phyloP scores from a whole-genome alignment of 805 yeast genomes.

The Myxozyma nipponensis region DNA sequence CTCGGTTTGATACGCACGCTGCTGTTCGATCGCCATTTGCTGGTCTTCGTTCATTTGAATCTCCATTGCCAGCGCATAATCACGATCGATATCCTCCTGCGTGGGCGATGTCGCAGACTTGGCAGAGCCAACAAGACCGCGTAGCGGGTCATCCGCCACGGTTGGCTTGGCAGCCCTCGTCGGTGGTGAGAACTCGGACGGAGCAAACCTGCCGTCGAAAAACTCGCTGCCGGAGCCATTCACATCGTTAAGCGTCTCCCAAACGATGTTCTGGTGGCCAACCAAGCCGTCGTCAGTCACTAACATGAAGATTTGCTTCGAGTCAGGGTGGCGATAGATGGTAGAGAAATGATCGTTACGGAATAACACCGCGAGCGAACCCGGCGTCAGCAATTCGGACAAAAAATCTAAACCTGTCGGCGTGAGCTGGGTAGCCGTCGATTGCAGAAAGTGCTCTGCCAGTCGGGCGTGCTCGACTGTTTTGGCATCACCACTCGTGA shows the following conservation, averaged over 20 bases:
- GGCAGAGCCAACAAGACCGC: neutral
- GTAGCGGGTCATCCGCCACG: neutral
- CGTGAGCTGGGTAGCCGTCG: constrained; percentile 74
- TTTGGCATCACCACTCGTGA: constrained; percentile 12
- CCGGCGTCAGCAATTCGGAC: constrained; percentile 45
- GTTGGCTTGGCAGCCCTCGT: neutral
- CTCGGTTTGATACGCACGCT: constrained; percentile 4
- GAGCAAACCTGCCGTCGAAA: constrained; percentile 61
- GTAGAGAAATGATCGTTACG: constrained; percentile 89
- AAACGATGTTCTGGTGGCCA: constrained; percentile 52
- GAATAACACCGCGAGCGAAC: constrained; percentile 67
- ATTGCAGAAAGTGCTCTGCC: constrained; percentile 49
- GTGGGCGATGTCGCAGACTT: neutral
- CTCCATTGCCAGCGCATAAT: constrained; percentile 35
- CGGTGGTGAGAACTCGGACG: constrained; percentile 31
- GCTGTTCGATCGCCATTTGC: constrained; percentile 28
- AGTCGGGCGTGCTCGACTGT: constrained; percentile 24
- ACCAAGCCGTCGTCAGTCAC: constrained; percentile 71
- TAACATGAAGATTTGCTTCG: constrained; percentile 54
- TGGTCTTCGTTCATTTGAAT: constrained; percentile 36
- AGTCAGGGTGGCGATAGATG: constrained; percentile 41
- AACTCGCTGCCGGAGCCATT: constrained; percentile 68
- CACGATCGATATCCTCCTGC: constrained; percentile 14
- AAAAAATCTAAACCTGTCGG: constrained; percentile 55
- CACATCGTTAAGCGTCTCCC: constrained; percentile 73